Conservation (phyloP, 139 green algal species). For the Chlorella ohadii region DNA sequence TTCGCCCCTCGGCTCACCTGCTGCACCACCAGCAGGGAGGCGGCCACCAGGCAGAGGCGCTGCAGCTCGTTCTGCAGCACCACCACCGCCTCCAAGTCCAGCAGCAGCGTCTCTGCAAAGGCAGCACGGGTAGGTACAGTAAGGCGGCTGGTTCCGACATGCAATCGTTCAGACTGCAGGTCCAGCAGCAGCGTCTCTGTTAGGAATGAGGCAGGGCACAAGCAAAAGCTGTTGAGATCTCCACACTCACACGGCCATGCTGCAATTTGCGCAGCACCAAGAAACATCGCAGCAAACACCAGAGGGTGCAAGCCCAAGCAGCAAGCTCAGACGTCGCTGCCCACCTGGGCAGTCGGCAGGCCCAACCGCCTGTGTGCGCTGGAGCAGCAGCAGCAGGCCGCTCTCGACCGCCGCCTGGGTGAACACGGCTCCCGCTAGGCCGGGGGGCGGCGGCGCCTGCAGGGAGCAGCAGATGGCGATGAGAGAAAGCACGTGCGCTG, state of each 20-base stretch:
- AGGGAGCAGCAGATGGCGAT: background rate
- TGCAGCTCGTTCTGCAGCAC: conserved; percentile 50
- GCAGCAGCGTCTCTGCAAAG: conserved; percentile 33
- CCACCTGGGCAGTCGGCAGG: conserved; percentile 23
- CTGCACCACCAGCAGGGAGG: conserved; percentile 37
- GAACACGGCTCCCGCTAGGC: background rate
- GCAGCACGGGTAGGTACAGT: background rate
- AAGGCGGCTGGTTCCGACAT: background rate
- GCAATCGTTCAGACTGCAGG: no score
- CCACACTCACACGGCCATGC: no score
- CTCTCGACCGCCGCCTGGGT: conserved; percentile 5
- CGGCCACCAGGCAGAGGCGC: conserved; percentile 42
- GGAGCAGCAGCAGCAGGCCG: conserved; percentile 38
- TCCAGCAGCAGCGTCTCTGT: no score
- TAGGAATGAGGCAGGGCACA: no score
- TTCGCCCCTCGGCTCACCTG: conserved; percentile 9
- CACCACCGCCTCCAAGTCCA: conserved; percentile 31
- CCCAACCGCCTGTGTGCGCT: background rate
- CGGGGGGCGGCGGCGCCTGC: background rate
- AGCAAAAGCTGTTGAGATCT: no score
- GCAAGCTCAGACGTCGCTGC: background rate
- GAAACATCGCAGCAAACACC: no score
- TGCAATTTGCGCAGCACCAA: no score
- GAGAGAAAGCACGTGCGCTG: no score
- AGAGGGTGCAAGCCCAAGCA: no score